These are phyloP conservation scores for Stephania japonica DNA, from an alignment of 164 flowering plant species.

Conservation along the genomic window DNA sequence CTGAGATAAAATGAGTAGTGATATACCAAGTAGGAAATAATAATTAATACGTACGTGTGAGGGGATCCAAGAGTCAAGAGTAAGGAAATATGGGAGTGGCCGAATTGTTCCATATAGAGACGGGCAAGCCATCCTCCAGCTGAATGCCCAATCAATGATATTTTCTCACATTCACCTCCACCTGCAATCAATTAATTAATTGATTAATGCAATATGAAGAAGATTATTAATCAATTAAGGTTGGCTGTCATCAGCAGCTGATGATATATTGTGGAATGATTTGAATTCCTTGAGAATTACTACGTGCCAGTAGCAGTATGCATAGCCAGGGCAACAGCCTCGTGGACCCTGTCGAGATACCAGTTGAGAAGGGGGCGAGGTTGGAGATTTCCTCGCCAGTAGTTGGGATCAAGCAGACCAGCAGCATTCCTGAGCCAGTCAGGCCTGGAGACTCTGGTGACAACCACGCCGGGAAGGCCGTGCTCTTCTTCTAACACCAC, in stretches of 20 bases:
- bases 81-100: conserved; percentile 55
- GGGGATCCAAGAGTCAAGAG: conserved; percentile 92
- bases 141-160: conserved; percentile 87
- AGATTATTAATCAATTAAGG: no score
- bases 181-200: no score
- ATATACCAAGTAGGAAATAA: no score
- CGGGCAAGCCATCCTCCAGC: conserved; percentile 99
- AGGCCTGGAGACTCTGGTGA: conserved; percentile 59
- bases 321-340: conserved; percentile 64
- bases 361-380: conserved; percentile 97
- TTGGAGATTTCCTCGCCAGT: conserved; percentile 82
- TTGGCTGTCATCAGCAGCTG: no score
- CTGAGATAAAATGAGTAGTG: no score
- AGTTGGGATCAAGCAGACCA: conserved; percentile 73
- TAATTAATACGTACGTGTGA: conserved; percentile 77
- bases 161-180: conserved; percentile 40
- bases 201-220: no score
- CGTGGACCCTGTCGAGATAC: conserved; percentile 68
- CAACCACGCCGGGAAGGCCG: conserved; percentile 55
- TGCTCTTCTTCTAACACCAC: conserved; percentile 36
- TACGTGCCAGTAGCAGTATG: conserved; percentile 47
- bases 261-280: no score
- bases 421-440: conserved; percentile 98
- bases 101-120: conserved; percentile 84
- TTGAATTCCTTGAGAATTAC: conserved; percentile 18